phyloP scores from a whole-genome alignment of 2,329 filamentous ascomycete species.

The Diaporthe capsici region DNA sequence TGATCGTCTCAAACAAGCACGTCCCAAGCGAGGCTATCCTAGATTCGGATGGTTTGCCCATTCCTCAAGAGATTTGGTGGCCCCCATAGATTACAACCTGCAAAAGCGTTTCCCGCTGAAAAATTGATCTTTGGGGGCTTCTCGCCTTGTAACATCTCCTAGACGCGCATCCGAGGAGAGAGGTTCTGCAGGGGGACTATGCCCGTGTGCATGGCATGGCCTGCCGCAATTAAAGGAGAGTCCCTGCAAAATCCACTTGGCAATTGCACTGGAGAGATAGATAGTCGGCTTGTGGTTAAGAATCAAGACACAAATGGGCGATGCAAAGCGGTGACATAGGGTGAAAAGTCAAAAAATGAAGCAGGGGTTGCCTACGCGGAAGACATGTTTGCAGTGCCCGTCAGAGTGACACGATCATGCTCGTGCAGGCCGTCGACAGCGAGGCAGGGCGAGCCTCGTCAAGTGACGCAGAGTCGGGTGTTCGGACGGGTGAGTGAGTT shows the following conservation, averaged over 20 bases:
- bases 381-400: slow-evolving; percentile 34
- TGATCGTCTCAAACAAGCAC: neutral
- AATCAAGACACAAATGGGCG: neutral
- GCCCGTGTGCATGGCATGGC: neutral
- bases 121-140: neutral
- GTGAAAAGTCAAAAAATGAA: neutral
- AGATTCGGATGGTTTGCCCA: neutral
- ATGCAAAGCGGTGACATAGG: neutral
- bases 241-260: slow-evolving; percentile 26
- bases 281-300: neutral
- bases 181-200: neutral
- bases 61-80: neutral
- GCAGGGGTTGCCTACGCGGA: slow-evolving; percentile 38
- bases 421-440: slow-evolving; percentile 14
- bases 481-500: slow-evolving; percentile 35
- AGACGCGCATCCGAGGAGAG: neutral
- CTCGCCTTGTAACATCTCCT: neutral
- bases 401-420: slow-evolving; percentile 29
- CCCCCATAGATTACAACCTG: neutral
- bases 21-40: neutral
- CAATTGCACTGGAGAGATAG: neutral
- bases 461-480: slow-evolving; percentile 30
- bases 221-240: neutral
- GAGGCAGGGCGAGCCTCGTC: slow-evolving; percentile 34
- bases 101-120: neutral